phyloP scores from a whole-genome alignment of 495 filamentous ascomycete species.

The Penicillium dipodomyicola region DNA sequence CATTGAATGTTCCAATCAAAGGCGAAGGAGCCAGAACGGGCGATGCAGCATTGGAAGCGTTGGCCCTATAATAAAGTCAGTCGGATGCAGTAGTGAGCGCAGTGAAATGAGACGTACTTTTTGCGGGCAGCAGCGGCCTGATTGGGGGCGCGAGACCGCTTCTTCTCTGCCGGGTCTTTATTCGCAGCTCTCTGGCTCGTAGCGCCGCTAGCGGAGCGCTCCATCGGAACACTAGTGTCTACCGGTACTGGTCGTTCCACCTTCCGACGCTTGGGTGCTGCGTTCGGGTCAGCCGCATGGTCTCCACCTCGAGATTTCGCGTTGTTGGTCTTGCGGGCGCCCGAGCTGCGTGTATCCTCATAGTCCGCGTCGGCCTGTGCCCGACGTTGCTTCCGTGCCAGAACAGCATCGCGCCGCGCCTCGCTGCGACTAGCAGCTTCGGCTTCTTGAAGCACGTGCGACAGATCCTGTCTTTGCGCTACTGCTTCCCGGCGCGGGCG shows the following conservation, averaged over 20 bases:
- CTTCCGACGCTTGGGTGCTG: conserved; percentile 69
- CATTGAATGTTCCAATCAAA: conserved; percentile 58
- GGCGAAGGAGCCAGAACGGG: conserved; percentile 73
- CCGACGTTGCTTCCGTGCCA: conserved; percentile 67
- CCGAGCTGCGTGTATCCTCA: conserved; percentile 59
- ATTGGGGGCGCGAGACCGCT: conserved; percentile 63
- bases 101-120: conserved; percentile 50
- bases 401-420: conserved; percentile 72
- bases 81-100: background rate
- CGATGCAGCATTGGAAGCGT: conserved; percentile 55
- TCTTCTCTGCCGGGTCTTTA: conserved; percentile 66
- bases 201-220: conserved; percentile 66
- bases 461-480: conserved; percentile 56
- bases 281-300: conserved; percentile 41
- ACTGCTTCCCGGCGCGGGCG: conserved; percentile 74
- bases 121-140: conserved; percentile 62
- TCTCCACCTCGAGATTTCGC: conserved; percentile 60
- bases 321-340: conserved; percentile 55
- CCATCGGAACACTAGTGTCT: conserved; percentile 57
- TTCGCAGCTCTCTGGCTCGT: conserved; percentile 45
- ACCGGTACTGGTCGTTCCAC: conserved; percentile 59
- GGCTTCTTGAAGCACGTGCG: conserved; percentile 64
- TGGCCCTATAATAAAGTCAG: conserved; percentile 42
- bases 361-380: conserved; percentile 72
- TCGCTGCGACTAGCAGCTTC: conserved; percentile 78